Conservation (phyloP, 768 basidiomycete genomes). For the Tremella mesenterica region DNA sequence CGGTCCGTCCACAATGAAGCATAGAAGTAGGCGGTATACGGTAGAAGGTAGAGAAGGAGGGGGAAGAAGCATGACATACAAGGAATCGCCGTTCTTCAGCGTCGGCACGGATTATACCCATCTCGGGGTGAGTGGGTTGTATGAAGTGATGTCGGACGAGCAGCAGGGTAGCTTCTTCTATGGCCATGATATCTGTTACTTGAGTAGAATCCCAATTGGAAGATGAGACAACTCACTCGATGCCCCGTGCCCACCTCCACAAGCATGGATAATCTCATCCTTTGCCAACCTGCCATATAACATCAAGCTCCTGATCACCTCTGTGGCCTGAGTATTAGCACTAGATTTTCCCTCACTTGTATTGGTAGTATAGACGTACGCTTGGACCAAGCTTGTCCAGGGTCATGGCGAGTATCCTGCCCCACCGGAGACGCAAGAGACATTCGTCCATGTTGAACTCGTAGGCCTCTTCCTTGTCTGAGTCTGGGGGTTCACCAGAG, state of each 20-base stretch:
- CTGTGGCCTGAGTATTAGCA: conserved; percentile 54
- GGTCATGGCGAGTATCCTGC: conserved; percentile 67
- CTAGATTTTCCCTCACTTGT: conserved; percentile 4
- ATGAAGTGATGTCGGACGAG: conserved; percentile 22
- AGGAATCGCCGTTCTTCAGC: too few species aligned
- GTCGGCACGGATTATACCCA: conserved; percentile 21
- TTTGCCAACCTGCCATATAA: conserved; percentile 79
- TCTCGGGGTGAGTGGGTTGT: conserved; percentile 14
- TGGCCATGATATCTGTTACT: too few species aligned
- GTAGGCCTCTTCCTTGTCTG: conserved; percentile 46
- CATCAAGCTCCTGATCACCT: conserved; percentile 65
- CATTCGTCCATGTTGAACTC: conserved; percentile 81
- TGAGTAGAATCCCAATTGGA: too few species aligned
- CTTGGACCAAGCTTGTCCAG: conserved; percentile 60
- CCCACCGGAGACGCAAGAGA: conserved; percentile 70
- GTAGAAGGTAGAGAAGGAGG: too few species aligned
- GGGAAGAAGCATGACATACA: too few species aligned
- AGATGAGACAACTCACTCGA: conserved; percentile 50
- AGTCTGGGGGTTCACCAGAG: conserved; percentile 50
- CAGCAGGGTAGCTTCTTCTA: too few species aligned
- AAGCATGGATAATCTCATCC: conserved; percentile 55
- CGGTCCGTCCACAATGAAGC: too few species aligned
- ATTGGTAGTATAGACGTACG: conserved; percentile 37
- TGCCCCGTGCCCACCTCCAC: conserved; percentile 48
- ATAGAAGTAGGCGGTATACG: too few species aligned